phyloP scores from a whole-genome alignment of 2,329 filamentous ascomycete species.

The Xylaria multiplex region DNA sequence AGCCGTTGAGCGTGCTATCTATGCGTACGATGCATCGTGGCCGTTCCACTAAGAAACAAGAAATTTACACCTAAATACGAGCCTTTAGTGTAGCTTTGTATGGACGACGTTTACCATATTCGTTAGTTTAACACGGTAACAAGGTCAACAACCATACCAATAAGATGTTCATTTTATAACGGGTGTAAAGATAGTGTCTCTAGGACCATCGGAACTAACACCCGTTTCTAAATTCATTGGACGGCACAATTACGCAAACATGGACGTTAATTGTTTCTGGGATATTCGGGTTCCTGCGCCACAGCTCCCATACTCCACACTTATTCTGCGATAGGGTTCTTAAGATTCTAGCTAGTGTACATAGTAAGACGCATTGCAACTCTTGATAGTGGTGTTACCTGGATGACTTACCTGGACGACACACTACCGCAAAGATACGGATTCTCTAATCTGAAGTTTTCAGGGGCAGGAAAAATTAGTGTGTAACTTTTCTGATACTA shows the following conservation, averaged over 20 bases:
- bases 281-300: conserved; percentile 23
- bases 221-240: conserved; percentile 13
- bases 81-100: background rate
- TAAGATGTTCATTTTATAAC: conserved; percentile 15
- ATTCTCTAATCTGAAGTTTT: background rate
- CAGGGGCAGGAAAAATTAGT: background rate
- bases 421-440: too few relatives aligned
- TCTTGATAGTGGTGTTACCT: background rate
- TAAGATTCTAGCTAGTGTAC: too few relatives aligned
- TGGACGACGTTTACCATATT: background rate
- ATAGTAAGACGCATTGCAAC: background rate
- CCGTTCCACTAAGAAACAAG: conserved; percentile 15
- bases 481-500: background rate
- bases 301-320: background rate
- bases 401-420: background rate
- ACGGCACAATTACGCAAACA: conserved; percentile 14
- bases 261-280: conserved; percentile 18
- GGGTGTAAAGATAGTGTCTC: conserved; percentile 1
- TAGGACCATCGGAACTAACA: conserved; percentile 9
- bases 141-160: conserved; percentile 14
- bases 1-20: conserved; percentile 9
- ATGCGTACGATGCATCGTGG: conserved; percentile 14
- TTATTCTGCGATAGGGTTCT: background rate
- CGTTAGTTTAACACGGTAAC: conserved; percentile 1
- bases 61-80: conserved; percentile 1